Evolutionary conservation across 352 stramenopile species (phyloP), one percentile per base, ranked within the genome.

Genomic region (Vaucheria bursata): DNA sequence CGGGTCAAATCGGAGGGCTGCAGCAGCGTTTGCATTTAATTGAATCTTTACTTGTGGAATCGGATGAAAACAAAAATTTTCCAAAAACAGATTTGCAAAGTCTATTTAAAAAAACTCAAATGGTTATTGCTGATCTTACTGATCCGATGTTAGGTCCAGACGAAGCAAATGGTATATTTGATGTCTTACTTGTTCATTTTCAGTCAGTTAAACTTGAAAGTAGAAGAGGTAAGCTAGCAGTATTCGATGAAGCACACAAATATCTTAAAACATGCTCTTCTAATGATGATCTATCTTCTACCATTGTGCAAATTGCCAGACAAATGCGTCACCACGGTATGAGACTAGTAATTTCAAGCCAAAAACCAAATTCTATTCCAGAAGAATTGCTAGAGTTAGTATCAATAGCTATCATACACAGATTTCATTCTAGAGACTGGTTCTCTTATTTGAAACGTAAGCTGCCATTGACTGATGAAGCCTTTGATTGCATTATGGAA

Each of bases 131-230:
- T 8, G 80, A 85, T 68, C 35, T 85, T n/a, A 85, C 80, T 18
- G 80, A 85, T 53, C 80, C 80, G 0, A 40, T 85, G 29, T 75
- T 85, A 2, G 79, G 77, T n/a, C 79, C 81, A 35, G 80, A 84
- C n/a, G 80, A 85, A 39, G 80, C 80, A 31, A 85, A 85, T 50
- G 53, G 80, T 25, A 77, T 85, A 12, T 85, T 85, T 64, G 68
- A 83, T 37, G 80, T 85, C 3, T 65, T 85, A 40, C 77, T 82
- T 33, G 78, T 84, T 34, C 80, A 83, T 8, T 85, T 85, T 66
- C n/a, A n/a, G n/a, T n/a, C n/a, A n/a, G n/a, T n/a, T n/a, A n/a
- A n/a, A n/a, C n/a, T n/a, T n/a, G n/a, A n/a, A n/a, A n/a, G n/a
- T n/a, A 37, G 80, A 29, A 64, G 75, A 31, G 5, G 77, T 12